These are phyloP conservation scores for Erythrobasidium yunnanense DNA, from an alignment of 768 basidiomycete genomes.

Conservation along the genomic window DNA sequence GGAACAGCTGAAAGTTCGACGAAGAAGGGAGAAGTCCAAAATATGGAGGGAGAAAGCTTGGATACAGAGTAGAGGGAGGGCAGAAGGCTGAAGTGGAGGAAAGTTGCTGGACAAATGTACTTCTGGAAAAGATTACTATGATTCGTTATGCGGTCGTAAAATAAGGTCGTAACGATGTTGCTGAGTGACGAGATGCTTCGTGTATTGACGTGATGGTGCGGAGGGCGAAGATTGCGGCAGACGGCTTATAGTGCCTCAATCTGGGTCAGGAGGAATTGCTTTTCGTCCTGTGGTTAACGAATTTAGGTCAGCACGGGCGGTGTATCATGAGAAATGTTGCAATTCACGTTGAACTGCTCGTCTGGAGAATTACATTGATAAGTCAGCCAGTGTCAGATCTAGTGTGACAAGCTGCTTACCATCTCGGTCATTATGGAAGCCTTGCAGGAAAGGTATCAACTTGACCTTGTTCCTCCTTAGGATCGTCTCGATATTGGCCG, in stretches of 20 bases:
- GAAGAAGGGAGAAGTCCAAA: too few relatives aligned
- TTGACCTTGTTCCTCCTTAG: slow-evolving; percentile 89
- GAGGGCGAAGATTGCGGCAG: too few relatives aligned
- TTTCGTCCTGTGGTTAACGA: slow-evolving; percentile 57
- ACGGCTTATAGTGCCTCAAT: slow-evolving; percentile 60
- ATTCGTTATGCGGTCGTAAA: too few relatives aligned
- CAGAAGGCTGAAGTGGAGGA: too few relatives aligned
- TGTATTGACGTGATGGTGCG: too few relatives aligned
- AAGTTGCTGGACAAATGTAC: too few relatives aligned
- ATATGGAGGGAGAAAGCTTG: too few relatives aligned
- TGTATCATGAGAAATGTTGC: neutral
- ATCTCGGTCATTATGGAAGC: slow-evolving; percentile 97
- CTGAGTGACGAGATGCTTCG: too few relatives aligned
- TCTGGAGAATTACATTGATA: slow-evolving; percentile 52
- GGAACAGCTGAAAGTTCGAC: too few relatives aligned
- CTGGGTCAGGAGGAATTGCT: slow-evolving; percentile 87
- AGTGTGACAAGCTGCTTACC: slow-evolving; percentile 44
- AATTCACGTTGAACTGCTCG: slow-evolving; percentile 77
- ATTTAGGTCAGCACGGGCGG: neutral
- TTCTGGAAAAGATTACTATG: too few relatives aligned
- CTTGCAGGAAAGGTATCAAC: slow-evolving; percentile 71
- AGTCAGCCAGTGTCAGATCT: slow-evolving; percentile 34
- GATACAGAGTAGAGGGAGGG: too few relatives aligned
- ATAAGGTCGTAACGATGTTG: too few relatives aligned
- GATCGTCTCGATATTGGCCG: slow-evolving; percentile 82